Percentiles rank a stretch among this genome's conserved stretches.
These are phyloP conservation scores for Globisporangium middletonii DNA, from an alignment of 352 stramenopile genomes.

Conservation along the genomic window DNA sequence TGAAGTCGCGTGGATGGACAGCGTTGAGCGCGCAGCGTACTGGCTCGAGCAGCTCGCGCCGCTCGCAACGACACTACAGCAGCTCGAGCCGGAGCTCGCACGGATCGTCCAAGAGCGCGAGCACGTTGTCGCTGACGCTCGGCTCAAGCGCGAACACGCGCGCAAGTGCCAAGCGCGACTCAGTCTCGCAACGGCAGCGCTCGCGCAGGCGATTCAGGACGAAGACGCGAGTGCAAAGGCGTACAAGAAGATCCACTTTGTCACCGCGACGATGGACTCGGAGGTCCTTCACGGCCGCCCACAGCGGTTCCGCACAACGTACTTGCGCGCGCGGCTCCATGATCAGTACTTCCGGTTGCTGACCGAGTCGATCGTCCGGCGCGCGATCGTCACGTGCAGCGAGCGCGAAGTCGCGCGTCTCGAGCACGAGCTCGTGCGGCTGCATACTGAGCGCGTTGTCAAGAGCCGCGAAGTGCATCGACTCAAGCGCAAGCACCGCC, in stretches of 20 bases:
- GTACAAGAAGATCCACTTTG: slow-evolving; percentile 41
- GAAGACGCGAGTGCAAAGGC: slow-evolving; percentile 27
- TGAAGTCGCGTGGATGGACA: slow-evolving; percentile 51
- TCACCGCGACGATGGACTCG: slow-evolving; percentile 62
- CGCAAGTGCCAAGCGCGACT: slow-evolving; percentile 34
- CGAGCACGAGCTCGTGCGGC: slow-evolving; percentile 20
- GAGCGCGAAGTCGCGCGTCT: slow-evolving; percentile 37
- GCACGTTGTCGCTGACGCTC: slow-evolving; percentile 50
- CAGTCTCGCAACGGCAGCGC: slow-evolving; percentile 20
- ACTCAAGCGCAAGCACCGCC: slow-evolving; percentile 42
- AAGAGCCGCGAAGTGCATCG: slow-evolving; percentile 49
- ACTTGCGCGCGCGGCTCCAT: slow-evolving; percentile 52
- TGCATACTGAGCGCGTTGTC: slow-evolving; percentile 33
- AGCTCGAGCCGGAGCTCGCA: slow-evolving; percentile 36
- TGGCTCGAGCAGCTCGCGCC: slow-evolving; percentile 21
- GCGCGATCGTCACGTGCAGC: slow-evolving; percentile 36
- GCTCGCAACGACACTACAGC: slow-evolving; percentile 24
- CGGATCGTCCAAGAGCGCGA: slow-evolving; percentile 40
- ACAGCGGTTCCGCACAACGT: slow-evolving; percentile 57
- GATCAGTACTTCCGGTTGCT: slow-evolving; percentile 49
- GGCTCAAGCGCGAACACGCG: slow-evolving; percentile 38
- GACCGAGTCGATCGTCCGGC: slow-evolving; percentile 47
- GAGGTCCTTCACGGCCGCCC: slow-evolving; percentile 56
- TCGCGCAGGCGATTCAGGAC: slow-evolving; percentile 27
- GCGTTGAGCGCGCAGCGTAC: slow-evolving; percentile 29